A percentile compares a stretch with the other conserved stretches of the same genome.
phyloP scores from a whole-genome alignment of 163 green algal genomes.

The Chlorella variabilis region DNA sequence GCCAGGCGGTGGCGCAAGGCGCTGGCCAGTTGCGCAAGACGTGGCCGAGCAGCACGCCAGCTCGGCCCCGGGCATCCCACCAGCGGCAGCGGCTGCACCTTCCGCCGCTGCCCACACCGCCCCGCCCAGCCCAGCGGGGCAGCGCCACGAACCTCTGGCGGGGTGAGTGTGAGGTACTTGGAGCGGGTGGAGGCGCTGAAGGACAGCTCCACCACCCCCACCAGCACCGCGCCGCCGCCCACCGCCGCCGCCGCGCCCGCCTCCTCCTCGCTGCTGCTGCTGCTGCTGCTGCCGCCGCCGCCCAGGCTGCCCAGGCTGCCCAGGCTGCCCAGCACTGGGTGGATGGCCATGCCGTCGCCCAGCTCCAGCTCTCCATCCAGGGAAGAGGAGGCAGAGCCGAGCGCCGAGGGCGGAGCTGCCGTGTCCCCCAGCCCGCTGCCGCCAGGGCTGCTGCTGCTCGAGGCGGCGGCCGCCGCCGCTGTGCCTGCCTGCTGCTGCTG shows the following conservation, averaged over 20 bases:
- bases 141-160: slow-evolving; percentile 42
- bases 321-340: neutral
- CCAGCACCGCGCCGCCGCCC: slow-evolving; percentile 24
- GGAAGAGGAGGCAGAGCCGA: no score
- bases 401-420: no score
- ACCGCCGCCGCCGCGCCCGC: neutral
- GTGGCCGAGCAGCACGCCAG: no score
- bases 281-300: neutral
- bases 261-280: neutral
- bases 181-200: slow-evolving; percentile 50
- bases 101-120: no score
- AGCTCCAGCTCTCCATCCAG: neutral
- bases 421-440: no score
- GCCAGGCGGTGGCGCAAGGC: neutral
- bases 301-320: neutral
- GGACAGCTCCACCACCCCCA: slow-evolving; percentile 54
- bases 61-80: neutral
- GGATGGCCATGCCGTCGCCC: neutral
- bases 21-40: no score
- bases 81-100: no score
- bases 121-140: neutral
- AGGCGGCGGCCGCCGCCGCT: neutral
- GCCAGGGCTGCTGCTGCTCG: neutral
- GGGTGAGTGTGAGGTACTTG: slow-evolving; percentile 56
- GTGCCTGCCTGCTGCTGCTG: neutral